phyloP scores from a whole-genome alignment of 352 stramenopile genomes.

The Phytophthora capsici region DNA sequence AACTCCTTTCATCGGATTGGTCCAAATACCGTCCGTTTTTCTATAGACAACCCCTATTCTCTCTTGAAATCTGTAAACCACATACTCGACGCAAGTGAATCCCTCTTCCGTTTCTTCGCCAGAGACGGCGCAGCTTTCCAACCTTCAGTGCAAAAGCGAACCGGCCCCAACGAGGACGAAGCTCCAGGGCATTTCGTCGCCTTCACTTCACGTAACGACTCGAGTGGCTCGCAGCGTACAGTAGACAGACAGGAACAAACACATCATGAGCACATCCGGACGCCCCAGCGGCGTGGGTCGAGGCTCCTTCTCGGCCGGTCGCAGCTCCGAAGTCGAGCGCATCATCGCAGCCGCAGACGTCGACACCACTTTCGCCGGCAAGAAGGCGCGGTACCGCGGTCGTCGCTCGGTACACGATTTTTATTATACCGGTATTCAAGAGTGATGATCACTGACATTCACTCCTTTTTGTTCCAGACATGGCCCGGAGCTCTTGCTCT shows the following conservation, averaged over 20 bases:
- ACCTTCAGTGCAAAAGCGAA: slow-evolving; percentile 32
- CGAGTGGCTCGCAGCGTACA: slow-evolving; percentile 11
- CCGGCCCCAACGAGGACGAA: neutral
- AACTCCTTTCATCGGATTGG: too few species aligned
- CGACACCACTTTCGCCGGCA: slow-evolving; percentile 81
- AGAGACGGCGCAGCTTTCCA: slow-evolving; percentile 13
- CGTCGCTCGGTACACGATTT: slow-evolving; percentile 59
- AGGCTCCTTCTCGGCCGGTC: slow-evolving; percentile 53
- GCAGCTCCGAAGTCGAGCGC: slow-evolving; percentile 81
- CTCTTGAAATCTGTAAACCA: neutral
- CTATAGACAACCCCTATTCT: slow-evolving; percentile 6
- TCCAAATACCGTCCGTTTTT: too few species aligned
- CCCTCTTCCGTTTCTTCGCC: slow-evolving; percentile 32
- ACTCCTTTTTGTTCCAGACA: slow-evolving; percentile 44
- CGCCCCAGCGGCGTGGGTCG: slow-evolving; percentile 38
- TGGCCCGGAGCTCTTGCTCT: slow-evolving; percentile 80
- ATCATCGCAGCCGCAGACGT: slow-evolving; percentile 84
- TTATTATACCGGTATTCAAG: neutral
- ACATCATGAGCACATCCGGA: slow-evolving; percentile 42
- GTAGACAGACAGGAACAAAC: neutral
- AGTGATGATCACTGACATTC: slow-evolving; percentile 7
- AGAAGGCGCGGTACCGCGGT: slow-evolving; percentile 76
- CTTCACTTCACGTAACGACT: slow-evolving; percentile 18
- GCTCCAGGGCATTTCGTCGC: neutral
- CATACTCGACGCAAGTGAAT: neutral